A percentile compares a stretch with the other conserved stretches of the same genome.
Conservation (phyloP, 2,329 filamentous ascomycete genomes). For the Neofusicoccum kwambonambiense region DNA sequence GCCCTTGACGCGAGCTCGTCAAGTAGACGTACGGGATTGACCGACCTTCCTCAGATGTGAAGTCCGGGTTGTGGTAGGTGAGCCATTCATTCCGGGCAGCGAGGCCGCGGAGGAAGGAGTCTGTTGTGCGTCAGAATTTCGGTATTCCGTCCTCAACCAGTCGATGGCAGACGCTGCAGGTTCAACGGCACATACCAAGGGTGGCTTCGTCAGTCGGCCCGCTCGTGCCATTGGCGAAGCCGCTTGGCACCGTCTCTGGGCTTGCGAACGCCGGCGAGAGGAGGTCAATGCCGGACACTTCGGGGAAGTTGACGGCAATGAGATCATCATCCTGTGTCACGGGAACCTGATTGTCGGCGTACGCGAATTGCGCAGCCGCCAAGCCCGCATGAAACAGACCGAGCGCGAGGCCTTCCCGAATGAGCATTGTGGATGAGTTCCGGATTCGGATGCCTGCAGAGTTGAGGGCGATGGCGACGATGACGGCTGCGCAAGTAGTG, state of each 20-base stretch:
- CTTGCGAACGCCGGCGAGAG: conserved; percentile 23
- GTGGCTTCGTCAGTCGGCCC: conserved; percentile 24
- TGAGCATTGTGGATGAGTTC: neutral
- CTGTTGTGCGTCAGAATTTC: conserved; percentile 24
- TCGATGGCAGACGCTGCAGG: no score
- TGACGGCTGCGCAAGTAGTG: neutral
- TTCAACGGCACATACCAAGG: conserved; percentile 7
- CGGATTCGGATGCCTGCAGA: neutral
- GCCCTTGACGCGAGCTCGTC: conserved; percentile 15
- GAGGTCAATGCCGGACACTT: conserved; percentile 23
- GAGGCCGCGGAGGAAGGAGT: conserved; percentile 20
- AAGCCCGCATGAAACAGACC: neutral
- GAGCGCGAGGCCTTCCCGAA: neutral
- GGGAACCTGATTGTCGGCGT: conserved; percentile 19
- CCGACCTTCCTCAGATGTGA: conserved; percentile 34
- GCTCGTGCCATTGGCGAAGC: conserved; percentile 23
- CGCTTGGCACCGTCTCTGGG: conserved; percentile 20
- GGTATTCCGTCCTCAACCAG: no score
- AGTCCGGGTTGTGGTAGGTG: conserved; percentile 28
- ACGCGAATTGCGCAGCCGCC: neutral
- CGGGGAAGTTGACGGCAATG: conserved; percentile 21
- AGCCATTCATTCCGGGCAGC: conserved; percentile 33
- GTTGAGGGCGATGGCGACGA: neutral
- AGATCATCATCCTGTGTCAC: conserved; percentile 1
- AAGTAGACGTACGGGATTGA: conserved; percentile 33